phyloP scores from a whole-genome alignment of 495 filamentous ascomycete genomes.

The Annulohypoxylon bovei region DNA sequence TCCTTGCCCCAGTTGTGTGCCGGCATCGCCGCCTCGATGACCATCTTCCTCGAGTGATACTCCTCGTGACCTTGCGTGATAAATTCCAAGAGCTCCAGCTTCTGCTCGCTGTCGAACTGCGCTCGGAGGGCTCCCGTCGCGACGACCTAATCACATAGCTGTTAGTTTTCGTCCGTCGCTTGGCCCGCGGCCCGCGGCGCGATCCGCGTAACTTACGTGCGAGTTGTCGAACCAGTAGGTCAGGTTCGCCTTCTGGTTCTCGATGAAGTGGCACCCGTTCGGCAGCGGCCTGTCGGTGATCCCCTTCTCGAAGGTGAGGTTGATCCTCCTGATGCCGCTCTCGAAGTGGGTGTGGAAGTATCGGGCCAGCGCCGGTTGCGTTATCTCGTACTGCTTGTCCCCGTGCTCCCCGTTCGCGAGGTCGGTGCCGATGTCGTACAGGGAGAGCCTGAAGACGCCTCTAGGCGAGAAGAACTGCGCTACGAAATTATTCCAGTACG shows the following conservation, averaged over 20 bases:
- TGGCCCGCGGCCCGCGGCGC: not conserved
- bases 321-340: slow-evolving; percentile 82
- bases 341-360: slow-evolving; percentile 86
- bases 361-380: slow-evolving; percentile 75
- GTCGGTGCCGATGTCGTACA: slow-evolving; percentile 54
- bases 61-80: slow-evolving; percentile 71
- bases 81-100: slow-evolving; percentile 77
- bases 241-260: slow-evolving; percentile 69
- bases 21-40: slow-evolving; percentile 64
- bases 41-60: slow-evolving; percentile 68
- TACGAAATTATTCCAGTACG: slow-evolving; percentile 80
- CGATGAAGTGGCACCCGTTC: slow-evolving; percentile 71
- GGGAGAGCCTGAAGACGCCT: slow-evolving; percentile 73
- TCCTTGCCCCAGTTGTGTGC: slow-evolving; percentile 66
- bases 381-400: slow-evolving; percentile 81
- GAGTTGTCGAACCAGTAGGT: slow-evolving; percentile 79
- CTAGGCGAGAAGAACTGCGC: slow-evolving; percentile 76
- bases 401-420: slow-evolving; percentile 50
- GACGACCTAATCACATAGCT: slow-evolving; percentile 62
- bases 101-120: slow-evolving; percentile 73
- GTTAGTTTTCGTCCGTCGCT: slow-evolving; percentile 37
- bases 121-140: slow-evolving; percentile 69
- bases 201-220: slow-evolving; percentile 62
- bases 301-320: slow-evolving; percentile 74
- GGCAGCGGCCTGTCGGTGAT: slow-evolving; percentile 63